Evolutionary conservation across 2,329 filamentous ascomycete genomes (phyloP).

Genomic region (Aschersonia sp.): DNA sequence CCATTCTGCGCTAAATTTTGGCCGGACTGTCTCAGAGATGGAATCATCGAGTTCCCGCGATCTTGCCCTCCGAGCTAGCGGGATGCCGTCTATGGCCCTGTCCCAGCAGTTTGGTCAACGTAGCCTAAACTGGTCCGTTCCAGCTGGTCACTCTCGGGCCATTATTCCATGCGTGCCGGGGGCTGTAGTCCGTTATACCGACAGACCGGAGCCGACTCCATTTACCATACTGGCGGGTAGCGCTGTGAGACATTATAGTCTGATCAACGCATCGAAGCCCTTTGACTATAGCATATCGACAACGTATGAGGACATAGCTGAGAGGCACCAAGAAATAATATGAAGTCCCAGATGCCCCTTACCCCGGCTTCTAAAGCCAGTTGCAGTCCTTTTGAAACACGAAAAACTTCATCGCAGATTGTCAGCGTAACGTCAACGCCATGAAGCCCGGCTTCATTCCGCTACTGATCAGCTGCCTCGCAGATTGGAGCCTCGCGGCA

Average conservation of each 20-base stretch:
- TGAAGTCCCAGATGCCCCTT: neutral
- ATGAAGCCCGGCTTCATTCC: slow-evolving; percentile 3
- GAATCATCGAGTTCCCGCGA: neutral
- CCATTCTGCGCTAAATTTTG: neutral
- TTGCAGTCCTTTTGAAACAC: neutral
- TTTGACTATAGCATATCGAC: neutral
- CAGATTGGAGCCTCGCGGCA: slow-evolving; percentile 1
- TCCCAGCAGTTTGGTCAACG: too few species aligned
- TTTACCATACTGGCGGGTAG: neutral
- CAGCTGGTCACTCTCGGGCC: neutral
- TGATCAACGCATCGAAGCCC: neutral
- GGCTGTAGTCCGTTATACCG: neutral
- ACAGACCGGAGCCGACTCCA: neutral
- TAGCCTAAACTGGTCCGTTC: neutral
- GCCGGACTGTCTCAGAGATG: neutral
- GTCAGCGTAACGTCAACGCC: neutral
- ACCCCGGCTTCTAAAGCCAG: neutral
- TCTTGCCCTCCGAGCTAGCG: neutral
- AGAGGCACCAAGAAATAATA: neutral
- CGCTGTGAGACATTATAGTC: neutral
- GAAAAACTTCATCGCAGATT: neutral
- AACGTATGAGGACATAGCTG: neutral
- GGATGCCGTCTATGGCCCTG: neutral
- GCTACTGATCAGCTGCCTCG: slow-evolving; percentile 1
- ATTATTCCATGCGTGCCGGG: neutral